Conservation (phyloP, 176 grass and related monocot genomes). For the Eremochloa ophiuroides region DNA sequence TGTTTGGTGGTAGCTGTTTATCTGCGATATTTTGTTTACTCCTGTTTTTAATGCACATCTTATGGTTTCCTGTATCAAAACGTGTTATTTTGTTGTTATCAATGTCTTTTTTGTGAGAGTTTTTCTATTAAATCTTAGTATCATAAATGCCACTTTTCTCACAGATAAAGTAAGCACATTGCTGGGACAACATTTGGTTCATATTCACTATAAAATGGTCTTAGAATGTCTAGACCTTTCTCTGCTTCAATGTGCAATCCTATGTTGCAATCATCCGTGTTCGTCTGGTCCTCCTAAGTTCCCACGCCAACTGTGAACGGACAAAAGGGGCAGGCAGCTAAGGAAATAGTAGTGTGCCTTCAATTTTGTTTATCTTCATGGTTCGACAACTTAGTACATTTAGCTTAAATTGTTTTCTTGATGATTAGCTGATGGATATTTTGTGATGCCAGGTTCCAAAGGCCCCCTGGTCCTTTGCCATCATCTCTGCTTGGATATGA, state of each 20-base stretch:
- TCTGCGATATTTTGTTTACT: background rate
- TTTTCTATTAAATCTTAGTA: background rate
- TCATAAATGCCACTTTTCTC: background rate
- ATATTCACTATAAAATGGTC: background rate
- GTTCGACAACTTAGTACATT: background rate
- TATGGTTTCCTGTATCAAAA: background rate
- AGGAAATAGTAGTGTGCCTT: background rate
- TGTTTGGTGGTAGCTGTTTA: background rate
- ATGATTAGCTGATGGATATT: background rate
- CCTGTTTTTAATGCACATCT: background rate
- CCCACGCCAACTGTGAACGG: background rate
- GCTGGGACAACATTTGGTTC: background rate
- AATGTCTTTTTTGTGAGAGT: background rate
- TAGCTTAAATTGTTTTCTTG: background rate
- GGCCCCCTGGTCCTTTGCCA: conserved; percentile 75
- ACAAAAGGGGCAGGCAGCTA: background rate
- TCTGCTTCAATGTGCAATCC: background rate
- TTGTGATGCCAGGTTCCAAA: conserved; percentile 70
- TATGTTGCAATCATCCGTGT: background rate
- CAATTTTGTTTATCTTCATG: background rate
- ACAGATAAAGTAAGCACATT: background rate
- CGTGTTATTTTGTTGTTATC: background rate
- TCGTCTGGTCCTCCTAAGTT: background rate
- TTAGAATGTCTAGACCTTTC: background rate
- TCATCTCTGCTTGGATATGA: conserved; percentile 91